Evolutionary conservation across 495 filamentous ascomycete species (phyloP), one percentile per base, ranked within the genome.

Genomic region (Aspergillus cristatus): DNA sequence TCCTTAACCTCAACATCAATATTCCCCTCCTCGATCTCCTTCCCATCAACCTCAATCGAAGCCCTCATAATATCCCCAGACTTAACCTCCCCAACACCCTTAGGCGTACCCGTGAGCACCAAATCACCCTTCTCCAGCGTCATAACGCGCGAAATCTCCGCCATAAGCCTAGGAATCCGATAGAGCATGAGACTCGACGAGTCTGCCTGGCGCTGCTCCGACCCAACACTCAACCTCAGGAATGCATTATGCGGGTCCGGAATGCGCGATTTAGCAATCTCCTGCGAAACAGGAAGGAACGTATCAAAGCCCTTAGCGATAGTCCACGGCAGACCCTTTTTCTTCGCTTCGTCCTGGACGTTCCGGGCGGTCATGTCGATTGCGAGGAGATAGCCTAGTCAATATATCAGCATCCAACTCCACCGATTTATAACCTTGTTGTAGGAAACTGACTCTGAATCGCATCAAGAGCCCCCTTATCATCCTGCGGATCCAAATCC

Each of bases 261-360:
- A 44, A 97, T 83, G 38, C 63, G 64, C 14, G 75, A 68, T 64
- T 88, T 91, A 29, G 74, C 60, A 43, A 98, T 94, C 38, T 79
- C 70, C 28, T 81, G 63, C 45, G 76, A 82, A 42, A 98, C 72
- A 32, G 91, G 91, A 7, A 89, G 71, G 70, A 98, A 98, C 14
- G 91, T 97, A 53, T 97, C 93, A 58, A 95, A 96, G 28, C 93
- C 93, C 66, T 98, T 98, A 42, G 82, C 78, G 43, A 95, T 91
- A 38, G 79, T 75, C 91, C 91, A 98, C 12, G 91, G 91, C n/a
- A 96, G 76, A 12, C 90, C 85, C 68, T 93, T 93, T 64, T 84
- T 85, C 74, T 96, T 97, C 38, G 87, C 91, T 65, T 93, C 82
- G 43, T 94, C 83, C 68, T 98, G 91, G 29, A 84, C 72, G 57